Base-by-base conservation (phyloP, 2,329 filamentous ascomycete species). In the Fusarium vanettenii region DNA sequence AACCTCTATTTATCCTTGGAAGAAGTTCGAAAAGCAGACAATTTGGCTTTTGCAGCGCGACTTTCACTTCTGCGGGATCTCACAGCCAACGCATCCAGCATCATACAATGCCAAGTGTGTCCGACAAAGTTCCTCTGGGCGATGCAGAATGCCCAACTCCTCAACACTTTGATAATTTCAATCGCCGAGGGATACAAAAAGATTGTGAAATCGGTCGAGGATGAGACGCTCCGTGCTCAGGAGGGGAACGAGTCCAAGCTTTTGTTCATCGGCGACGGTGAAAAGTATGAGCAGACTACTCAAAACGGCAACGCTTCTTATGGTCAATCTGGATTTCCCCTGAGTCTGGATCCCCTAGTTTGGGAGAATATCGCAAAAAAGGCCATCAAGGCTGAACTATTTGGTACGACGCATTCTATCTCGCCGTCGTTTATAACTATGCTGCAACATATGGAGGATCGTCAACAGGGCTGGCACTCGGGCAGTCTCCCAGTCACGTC, bases 131-230 rank as follows among this genome's bases (percentile, higher is more conserved):
- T 79, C 8, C 62, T 78, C 10, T 79, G 77, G 77, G 77, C 77
- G 1, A 79, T 79, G 77, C 77, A 79, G 37, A 79, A 79, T 14
- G 72, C 76, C 3, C 77, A 79, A 45, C 61, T 79, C 0, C 69
- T 79, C 2, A 79, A 77, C 13, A 79, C 77, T 0, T 66, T 79
- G 1, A 72, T 79, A 1, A 56, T 76, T 13, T 79, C 77, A 3
- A 70, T 79, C 6, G 77, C 77, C 0, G 77, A 79, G 59, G 72
- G 69, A 16, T 79, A 76, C 4, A 78, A 74, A 56, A 78, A 72
- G 66, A 67, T 78, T 20, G 59, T 75, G 3, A 56, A 70, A 2
- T 76, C 69, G 20, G 70, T 79, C 2, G 73, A 78, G 5, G 71
- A 75, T 1, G 77, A 79, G 45, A 60, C 73, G 4, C 66, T 61